A percentile compares a stretch with the other conserved stretches of the same genome.
phyloP scores from a whole-genome alignment of 2,329 filamentous ascomycete genomes.

The Aspergillus sergii region DNA sequence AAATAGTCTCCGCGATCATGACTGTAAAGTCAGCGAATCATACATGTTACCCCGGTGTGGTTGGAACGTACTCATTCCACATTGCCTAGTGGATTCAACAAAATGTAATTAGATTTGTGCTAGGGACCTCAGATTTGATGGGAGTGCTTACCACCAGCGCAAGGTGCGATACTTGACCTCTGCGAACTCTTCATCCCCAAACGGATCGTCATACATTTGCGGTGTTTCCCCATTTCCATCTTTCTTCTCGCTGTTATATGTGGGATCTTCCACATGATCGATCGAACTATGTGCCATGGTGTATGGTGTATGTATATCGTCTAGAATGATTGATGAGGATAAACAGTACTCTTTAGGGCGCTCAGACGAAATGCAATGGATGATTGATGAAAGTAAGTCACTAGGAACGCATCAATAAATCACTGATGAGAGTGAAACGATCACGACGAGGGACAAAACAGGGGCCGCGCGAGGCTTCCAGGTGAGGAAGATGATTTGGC shows the following conservation, averaged over 20 bases:
- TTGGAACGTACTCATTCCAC: slow-evolving; percentile 36
- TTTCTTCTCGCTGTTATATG: slow-evolving; percentile 5
- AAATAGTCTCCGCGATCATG: slow-evolving; percentile 60
- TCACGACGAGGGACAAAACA: neutral
- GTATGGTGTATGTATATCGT: neutral
- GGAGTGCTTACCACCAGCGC: slow-evolving; percentile 40
- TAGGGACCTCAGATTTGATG: neutral
- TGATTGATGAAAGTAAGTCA: neutral
- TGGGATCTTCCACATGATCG: slow-evolving; percentile 2
- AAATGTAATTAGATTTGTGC: neutral
- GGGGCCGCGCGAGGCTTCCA: neutral
- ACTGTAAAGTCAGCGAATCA: slow-evolving; percentile 28
- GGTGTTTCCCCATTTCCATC: neutral
- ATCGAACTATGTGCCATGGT: neutral
- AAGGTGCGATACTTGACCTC: slow-evolving; percentile 53
- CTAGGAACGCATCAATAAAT: too few species aligned
- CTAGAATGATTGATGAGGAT: neutral
- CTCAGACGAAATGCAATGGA: neutral
- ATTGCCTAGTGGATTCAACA: slow-evolving; percentile 34
- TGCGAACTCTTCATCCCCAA: slow-evolving; percentile 36
- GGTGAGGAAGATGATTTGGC: neutral
- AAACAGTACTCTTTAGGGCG: neutral
- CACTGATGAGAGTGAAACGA: neutral
- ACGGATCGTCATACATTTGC: slow-evolving; percentile 26
- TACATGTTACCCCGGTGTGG: neutral